These are phyloP conservation scores for Leccinellum rugosiceps DNA, from an alignment of 768 basidiomycete genomes.

Conservation along the genomic window DNA sequence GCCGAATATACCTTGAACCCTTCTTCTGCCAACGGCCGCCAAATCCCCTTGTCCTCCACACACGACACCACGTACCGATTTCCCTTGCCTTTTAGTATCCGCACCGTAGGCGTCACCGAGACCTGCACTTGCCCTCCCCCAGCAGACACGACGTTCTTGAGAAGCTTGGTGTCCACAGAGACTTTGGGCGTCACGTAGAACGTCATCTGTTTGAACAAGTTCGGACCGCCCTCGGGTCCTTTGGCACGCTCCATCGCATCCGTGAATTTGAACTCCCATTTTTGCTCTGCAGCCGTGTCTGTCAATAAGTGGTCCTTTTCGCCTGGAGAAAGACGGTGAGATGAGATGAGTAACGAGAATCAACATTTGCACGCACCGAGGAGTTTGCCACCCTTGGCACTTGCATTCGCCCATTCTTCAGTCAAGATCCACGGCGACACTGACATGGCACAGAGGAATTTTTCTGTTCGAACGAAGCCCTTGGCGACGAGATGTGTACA, in stretches of 20 bases:
- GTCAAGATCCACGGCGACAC: slow-evolving; percentile 59
- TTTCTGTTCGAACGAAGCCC: slow-evolving; percentile 77
- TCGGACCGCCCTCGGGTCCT: slow-evolving; percentile 37
- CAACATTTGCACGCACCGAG: slow-evolving; percentile 49
- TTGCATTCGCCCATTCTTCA: slow-evolving; percentile 65
- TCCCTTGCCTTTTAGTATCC: slow-evolving; percentile 47
- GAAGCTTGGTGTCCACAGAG: slow-evolving; percentile 50
- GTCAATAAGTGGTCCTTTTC: slow-evolving; percentile 56
- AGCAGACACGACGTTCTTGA: slow-evolving; percentile 67
- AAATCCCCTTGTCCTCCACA: slow-evolving; percentile 58
- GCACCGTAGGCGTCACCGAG: slow-evolving; percentile 47
- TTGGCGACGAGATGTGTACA: slow-evolving; percentile 80
- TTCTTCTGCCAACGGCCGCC: slow-evolving; percentile 55
- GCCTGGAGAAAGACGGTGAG: slow-evolving; percentile 39
- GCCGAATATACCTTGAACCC: slow-evolving; percentile 60
- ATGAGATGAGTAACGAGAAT: background rate
- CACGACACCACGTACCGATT: slow-evolving; percentile 66
- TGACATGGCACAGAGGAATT: slow-evolving; percentile 78
- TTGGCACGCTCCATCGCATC: slow-evolving; percentile 62
- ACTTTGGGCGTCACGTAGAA: slow-evolving; percentile 79
- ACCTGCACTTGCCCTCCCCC: slow-evolving; percentile 70
- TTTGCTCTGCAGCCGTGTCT: slow-evolving; percentile 62
- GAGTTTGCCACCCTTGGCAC: slow-evolving; percentile 51
- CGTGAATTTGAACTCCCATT: slow-evolving; percentile 60
- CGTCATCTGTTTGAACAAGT: slow-evolving; percentile 57